Percentiles rank a stretch among this genome's conserved stretches.
Conservation (phyloP, 1,139 yeast genomes). For the Ogataea hybrid region DNA sequence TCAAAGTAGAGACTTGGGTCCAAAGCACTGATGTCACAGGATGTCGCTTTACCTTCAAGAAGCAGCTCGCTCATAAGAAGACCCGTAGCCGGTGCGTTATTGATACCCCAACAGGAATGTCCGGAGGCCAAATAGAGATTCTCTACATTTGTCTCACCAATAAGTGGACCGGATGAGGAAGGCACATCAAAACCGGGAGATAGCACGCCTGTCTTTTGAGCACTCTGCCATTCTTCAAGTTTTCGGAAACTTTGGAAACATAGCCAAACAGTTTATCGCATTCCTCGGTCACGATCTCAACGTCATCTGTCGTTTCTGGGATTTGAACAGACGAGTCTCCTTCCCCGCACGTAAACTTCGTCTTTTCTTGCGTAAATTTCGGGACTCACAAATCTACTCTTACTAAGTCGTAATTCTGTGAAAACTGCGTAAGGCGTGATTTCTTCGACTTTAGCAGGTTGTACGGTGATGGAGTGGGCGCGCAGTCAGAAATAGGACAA, state of each 20-base stretch:
- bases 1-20: constrained; percentile 88
- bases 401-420: constrained; percentile 76
- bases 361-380: constrained; percentile 94
- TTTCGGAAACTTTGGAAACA: constrained; percentile 76
- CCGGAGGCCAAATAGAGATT: constrained; percentile 84
- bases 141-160: constrained; percentile 87
- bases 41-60: constrained; percentile 76
- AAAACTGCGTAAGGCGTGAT: constrained; percentile 94
- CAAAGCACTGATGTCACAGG: constrained; percentile 77
- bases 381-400: constrained; percentile 73
- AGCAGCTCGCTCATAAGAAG: constrained; percentile 84
- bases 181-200: constrained; percentile 90
- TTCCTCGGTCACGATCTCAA: constrained; percentile 80
- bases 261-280: constrained; percentile 85
- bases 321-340: constrained; percentile 88
- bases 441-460: constrained; percentile 67
- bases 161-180: constrained; percentile 86
- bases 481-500: constrained; percentile 87
- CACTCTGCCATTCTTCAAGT: constrained; percentile 71
- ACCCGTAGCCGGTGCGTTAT: constrained; percentile 97
- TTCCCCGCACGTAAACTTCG: constrained; percentile 94
- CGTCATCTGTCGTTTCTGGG: constrained; percentile 94
- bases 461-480: constrained; percentile 91
- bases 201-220: constrained; percentile 92
- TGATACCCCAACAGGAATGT: constrained; percentile 98